Conservation (phyloP, 164 flowering plant species). For the Tetrastigma voinierianum region DNA sequence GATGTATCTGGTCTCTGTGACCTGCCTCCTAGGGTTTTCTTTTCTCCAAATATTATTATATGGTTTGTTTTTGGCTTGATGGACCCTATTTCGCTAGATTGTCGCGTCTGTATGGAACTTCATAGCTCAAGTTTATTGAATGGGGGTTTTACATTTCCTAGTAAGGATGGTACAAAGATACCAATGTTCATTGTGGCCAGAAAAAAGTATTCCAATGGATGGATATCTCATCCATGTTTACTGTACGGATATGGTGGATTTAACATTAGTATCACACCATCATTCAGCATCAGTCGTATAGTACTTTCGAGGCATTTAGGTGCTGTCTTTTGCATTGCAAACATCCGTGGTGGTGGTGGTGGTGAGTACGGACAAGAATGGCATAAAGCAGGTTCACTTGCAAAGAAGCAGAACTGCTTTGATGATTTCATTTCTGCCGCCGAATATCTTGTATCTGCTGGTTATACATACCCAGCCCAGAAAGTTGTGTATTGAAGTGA, state of each 20-base stretch:
- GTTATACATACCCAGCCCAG: constrained; percentile 83
- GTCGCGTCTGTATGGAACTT: no score
- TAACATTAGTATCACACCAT: constrained; percentile 87
- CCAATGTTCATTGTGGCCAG: constrained; percentile 86
- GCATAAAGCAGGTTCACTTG: constrained; percentile 94
- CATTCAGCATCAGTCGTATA: constrained; percentile 67
- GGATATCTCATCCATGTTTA: constrained; percentile 93
- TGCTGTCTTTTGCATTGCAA: constrained; percentile 80
- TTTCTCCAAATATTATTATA: no score
- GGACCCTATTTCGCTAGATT: no score
- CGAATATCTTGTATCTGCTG: constrained; percentile 81
- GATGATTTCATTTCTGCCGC: constrained; percentile 95
- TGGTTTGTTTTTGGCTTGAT: no score
- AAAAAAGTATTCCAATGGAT: constrained; percentile 69
- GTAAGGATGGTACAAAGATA: constrained; percentile 87
- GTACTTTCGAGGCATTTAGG: constrained; percentile 78
- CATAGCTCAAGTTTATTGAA: not conserved
- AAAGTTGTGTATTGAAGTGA: constrained; percentile 91
- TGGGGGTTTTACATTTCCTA: constrained; percentile 17
- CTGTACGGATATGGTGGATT: constrained; percentile 97
- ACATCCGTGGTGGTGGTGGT: constrained; percentile 98
- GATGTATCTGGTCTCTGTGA: no score
- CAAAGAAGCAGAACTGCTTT: constrained; percentile 91
- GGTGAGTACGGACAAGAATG: constrained; percentile 99
- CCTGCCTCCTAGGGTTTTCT: no score